phyloP scores from a whole-genome alignment of 305 asterid genomes.

The Fraxinus baroniana region DNA sequence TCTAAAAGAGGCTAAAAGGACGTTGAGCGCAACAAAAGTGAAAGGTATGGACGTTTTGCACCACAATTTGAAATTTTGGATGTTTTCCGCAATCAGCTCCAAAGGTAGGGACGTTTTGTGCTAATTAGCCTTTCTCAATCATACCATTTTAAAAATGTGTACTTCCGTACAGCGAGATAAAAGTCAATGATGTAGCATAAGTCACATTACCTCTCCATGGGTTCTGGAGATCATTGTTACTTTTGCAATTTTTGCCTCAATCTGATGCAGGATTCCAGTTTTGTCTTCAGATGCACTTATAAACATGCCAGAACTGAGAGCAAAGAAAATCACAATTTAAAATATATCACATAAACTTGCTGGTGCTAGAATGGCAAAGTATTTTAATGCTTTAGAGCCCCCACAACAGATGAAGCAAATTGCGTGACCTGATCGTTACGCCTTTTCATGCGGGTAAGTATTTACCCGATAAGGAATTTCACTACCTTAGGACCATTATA shows the following conservation, averaged over 20 bases:
- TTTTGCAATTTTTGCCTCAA: constrained; percentile 85
- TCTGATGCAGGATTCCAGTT: constrained; percentile 60
- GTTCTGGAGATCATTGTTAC: constrained; percentile 68
- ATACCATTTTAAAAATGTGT: constrained; percentile 3
- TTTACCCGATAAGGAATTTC: not conserved
- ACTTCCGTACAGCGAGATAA: not conserved
- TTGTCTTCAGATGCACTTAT: constrained; percentile 80
- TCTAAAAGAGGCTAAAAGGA: no score
- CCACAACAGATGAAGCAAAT: not conserved
- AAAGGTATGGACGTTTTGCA: no score
- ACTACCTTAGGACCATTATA: not conserved
- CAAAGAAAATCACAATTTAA: constrained; percentile 16
- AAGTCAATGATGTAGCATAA: not conserved
- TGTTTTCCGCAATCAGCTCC: no score
- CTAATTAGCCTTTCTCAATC: not conserved
- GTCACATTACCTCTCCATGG: constrained; percentile 78
- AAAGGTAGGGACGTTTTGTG: no score
- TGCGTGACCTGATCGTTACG: not conserved
- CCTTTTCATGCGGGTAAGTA: not conserved
- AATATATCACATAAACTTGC: not conserved
- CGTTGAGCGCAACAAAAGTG: no score
- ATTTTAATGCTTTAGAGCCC: not conserved
- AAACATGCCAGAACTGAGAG: constrained; percentile 85
- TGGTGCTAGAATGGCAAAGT: not conserved
- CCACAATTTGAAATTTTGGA: no score